Evolutionary conservation across 176 grass and related monocot genomes (phyloP), one percentile per base, ranked within the genome.

Genomic region (Raddia distichophylla): DNA sequence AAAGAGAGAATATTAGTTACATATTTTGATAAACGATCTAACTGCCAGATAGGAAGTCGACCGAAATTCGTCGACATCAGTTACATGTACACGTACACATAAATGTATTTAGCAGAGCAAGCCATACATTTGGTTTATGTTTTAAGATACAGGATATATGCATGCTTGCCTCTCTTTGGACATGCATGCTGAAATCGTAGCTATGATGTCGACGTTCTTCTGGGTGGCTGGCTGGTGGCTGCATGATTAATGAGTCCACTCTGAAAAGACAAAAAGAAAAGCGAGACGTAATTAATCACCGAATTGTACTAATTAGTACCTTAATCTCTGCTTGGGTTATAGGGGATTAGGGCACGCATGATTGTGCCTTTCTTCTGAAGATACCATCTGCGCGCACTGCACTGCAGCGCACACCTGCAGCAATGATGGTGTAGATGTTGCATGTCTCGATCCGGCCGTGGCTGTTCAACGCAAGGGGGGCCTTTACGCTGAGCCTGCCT

Each of bases 361-460:
- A 74, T 74, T 42, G 51, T 74, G 51, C 49, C 71, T 18, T 56
- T 56, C 71, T 56, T 74, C 51, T 74, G 49, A 74, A 74, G 71
- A 40, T 7, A 56, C 16, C 70, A 17, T 55, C 49, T 11, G 13
- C n/a, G n/a, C n/a, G n/a, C 15, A 17, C 50, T 22, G 14, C 61
- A 33, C 37, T 13, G 19, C 19, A 11, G 22, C 47, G 4, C 11
- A 8, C 49, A 65, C 34, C 14, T 27, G 11, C 33, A 40, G 51
- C 9, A 74, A 74, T 19, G 16, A 74, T 12, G 49, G 50, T 12
- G 50, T 12, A 72, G 4, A 34, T 53, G 19, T 48, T 69, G 44
- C 63, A 17, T 66, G 12, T 11, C 0, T 8, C 6, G 32, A 27
- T 58, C 18, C 7, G 17, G 56, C 56, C n/a, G 3, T n/a, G 27